These are phyloP conservation scores for Wallacemonas sp. DNA, from an alignment of 208 protist species.

Conservation along the genomic window DNA sequence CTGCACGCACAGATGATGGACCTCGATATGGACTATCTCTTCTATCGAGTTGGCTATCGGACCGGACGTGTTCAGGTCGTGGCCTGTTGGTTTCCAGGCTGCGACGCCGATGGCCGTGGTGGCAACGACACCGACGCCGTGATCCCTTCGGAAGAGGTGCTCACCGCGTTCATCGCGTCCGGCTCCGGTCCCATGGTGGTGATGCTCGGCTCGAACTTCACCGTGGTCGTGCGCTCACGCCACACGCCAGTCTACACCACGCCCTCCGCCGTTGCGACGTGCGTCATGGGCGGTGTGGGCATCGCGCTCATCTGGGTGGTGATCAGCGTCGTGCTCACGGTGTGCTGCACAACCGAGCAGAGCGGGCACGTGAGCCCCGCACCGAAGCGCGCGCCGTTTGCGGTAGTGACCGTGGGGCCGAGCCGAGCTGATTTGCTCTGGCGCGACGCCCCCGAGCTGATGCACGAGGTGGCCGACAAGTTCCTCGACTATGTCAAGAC, in stretches of 20 bases:
- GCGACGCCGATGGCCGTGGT: slow-evolving; percentile 2
- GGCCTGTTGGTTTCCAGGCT: slow-evolving; percentile 1
- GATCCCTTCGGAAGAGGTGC: slow-evolving; percentile 8
- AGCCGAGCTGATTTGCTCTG: slow-evolving; percentile 38
- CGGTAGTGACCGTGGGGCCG: slow-evolving; percentile 47
- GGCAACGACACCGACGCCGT: background rate
- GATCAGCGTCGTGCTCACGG: slow-evolving; percentile 19
- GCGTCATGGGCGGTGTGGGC: slow-evolving; percentile 19
- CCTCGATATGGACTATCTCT: slow-evolving; percentile 32
- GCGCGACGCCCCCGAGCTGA: slow-evolving; percentile 39
- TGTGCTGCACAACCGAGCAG: slow-evolving; percentile 30
- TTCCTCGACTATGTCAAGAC: slow-evolving; percentile 22
- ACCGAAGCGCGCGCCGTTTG: slow-evolving; percentile 59
- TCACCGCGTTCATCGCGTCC: slow-evolving; percentile 19
- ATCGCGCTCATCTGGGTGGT: slow-evolving; percentile 23
- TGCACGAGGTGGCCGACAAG: slow-evolving; percentile 30
- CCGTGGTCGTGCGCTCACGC: slow-evolving; percentile 13
- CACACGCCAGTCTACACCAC: background rate
- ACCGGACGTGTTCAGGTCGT: background rate
- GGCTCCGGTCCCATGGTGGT: slow-evolving; percentile 16
- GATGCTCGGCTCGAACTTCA: background rate
- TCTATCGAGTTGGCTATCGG: slow-evolving; percentile 12
- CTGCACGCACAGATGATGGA: slow-evolving; percentile 18
- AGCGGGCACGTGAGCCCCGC: slow-evolving; percentile 33
- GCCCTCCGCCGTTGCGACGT: background rate